These are phyloP conservation scores for Bipolaris gigantea DNA, from an alignment of 2,329 filamentous ascomycete genomes.

Conservation along the genomic window DNA sequence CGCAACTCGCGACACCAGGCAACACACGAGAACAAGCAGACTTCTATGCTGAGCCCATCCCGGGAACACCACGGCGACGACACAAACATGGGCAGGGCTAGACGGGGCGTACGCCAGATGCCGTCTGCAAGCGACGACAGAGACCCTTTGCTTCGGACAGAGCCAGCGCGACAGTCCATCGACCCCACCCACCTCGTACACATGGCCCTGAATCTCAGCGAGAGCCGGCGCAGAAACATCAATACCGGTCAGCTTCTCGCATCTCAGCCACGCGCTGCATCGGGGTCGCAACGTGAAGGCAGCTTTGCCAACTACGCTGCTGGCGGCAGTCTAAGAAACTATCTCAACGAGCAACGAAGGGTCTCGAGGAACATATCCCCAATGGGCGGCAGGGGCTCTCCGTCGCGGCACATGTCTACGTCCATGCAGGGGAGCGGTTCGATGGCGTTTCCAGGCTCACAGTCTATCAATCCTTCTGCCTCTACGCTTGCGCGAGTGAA, in stretches of 20 bases:
- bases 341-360: conserved; percentile 71
- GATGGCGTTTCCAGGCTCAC: conserved; percentile 33
- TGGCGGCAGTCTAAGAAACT: conserved; percentile 65
- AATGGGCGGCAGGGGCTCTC: conserved; percentile 46
- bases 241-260: conserved; percentile 59
- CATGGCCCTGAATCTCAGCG: conserved; percentile 85
- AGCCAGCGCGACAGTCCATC: conserved; percentile 58
- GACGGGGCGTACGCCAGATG: conserved; percentile 14
- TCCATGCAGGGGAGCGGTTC: conserved; percentile 29
- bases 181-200: conserved; percentile 90
- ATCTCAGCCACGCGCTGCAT: conserved; percentile 50
- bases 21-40: conserved; percentile 23
- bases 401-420: conserved; percentile 36
- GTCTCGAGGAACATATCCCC: conserved; percentile 65
- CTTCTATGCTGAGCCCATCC: conserved; percentile 1
- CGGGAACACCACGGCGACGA: conserved; percentile 8
- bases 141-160: conserved; percentile 8
- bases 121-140: conserved; percentile 10
- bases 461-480: conserved; percentile 68
- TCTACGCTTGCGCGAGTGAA: conserved; percentile 81
- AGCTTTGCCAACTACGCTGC: conserved; percentile 48
- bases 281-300: conserved; percentile 47
- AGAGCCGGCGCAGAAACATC: conserved; percentile 69
- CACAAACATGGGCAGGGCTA: conserved; percentile 27
- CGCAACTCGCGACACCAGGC: conserved; percentile 38